Percentiles rank a stretch among this genome's conserved stretches.
These are phyloP conservation scores for Lodderomyces margitis DNA, from an alignment of 1,139 yeast genomes.

Conservation along the genomic window DNA sequence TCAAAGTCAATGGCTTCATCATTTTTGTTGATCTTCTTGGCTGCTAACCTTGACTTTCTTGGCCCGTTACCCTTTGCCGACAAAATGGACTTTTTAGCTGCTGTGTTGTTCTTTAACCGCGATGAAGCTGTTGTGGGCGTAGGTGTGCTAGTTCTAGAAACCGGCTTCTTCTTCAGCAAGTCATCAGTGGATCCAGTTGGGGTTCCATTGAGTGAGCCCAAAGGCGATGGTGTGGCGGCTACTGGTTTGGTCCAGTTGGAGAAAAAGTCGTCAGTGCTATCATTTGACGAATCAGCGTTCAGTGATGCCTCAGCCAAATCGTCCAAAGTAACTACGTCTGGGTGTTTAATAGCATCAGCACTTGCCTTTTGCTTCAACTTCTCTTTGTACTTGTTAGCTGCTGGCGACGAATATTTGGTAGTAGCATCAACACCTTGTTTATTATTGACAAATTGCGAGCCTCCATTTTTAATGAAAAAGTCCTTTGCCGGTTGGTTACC, in stretches of 20 bases:
- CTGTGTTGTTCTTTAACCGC: slow-evolving; percentile 19
- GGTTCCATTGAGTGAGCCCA: slow-evolving; percentile 48
- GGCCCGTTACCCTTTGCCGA: slow-evolving; percentile 46
- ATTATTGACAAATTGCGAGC: slow-evolving; percentile 56
- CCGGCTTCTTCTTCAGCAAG: slow-evolving; percentile 22
- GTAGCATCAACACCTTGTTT: slow-evolving; percentile 57
- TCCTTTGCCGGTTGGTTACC: slow-evolving; percentile 88
- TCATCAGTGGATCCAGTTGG: slow-evolving; percentile 46
- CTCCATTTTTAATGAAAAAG: slow-evolving; percentile 80
- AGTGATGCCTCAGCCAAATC: slow-evolving; percentile 46
- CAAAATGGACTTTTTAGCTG: slow-evolving; percentile 39
- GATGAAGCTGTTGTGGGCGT: slow-evolving; percentile 17
- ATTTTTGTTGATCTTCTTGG: slow-evolving; percentile 47
- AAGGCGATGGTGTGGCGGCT: slow-evolving; percentile 52
- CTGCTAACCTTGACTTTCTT: slow-evolving; percentile 55
- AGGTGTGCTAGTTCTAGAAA: slow-evolving; percentile 22
- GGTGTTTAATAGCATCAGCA: slow-evolving; percentile 66
- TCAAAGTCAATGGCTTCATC: slow-evolving; percentile 84
- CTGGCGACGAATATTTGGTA: slow-evolving; percentile 75
- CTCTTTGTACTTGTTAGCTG: slow-evolving; percentile 76
- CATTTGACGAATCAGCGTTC: slow-evolving; percentile 30
- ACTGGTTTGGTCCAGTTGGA: slow-evolving; percentile 86
- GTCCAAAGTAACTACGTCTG: slow-evolving; percentile 61
- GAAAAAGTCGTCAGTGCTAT: slow-evolving; percentile 79
- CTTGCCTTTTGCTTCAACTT: slow-evolving; percentile 69